A percentile compares a stretch with the other conserved stretches of the same genome.
These are phyloP conservation scores for Aspergillus avenaceus DNA, from an alignment of 495 filamentous ascomycete species.

Conservation along the genomic window DNA sequence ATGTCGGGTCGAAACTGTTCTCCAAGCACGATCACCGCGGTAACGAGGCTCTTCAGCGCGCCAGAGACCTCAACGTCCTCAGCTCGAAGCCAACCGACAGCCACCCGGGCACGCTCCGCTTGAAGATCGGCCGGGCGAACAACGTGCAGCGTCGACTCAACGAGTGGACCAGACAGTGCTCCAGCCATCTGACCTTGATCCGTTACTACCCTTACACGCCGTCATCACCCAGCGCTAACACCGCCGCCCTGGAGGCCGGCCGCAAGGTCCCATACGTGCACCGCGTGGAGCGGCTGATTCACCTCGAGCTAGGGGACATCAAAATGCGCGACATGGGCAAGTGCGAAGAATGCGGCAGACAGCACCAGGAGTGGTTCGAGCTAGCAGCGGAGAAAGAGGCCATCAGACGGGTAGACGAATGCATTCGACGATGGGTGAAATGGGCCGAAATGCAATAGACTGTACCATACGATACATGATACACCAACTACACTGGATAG, in stretches of 20 bases:
- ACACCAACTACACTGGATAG: background rate
- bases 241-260: constrained; percentile 26
- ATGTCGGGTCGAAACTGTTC: constrained; percentile 58
- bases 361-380: constrained; percentile 96
- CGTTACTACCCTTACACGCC: constrained; percentile 86
- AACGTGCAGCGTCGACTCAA: constrained; percentile 90
- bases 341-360: constrained; percentile 77
- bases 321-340: constrained; percentile 63
- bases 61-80: constrained; percentile 47
- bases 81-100: constrained; percentile 25
- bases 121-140: constrained; percentile 88
- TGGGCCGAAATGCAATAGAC: constrained; percentile 57
- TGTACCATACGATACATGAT: background rate
- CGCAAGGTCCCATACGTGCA: constrained; percentile 83
- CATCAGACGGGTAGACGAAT: constrained; percentile 73
- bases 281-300: constrained; percentile 86
- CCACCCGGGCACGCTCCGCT: constrained; percentile 54
- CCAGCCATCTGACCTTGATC: constrained; percentile 77
- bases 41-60: constrained; percentile 59
- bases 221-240: constrained; percentile 35
- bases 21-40: constrained; percentile 48
- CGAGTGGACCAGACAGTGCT: constrained; percentile 91
- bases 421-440: constrained; percentile 78
- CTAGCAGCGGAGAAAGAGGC: constrained; percentile 70
- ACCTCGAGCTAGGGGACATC: constrained; percentile 74